Evolutionary conservation across 768 basidiomycete genomes (phyloP), one percentile per base, ranked within the genome.

Genomic region (Kwoniella newhampshirensis): DNA sequence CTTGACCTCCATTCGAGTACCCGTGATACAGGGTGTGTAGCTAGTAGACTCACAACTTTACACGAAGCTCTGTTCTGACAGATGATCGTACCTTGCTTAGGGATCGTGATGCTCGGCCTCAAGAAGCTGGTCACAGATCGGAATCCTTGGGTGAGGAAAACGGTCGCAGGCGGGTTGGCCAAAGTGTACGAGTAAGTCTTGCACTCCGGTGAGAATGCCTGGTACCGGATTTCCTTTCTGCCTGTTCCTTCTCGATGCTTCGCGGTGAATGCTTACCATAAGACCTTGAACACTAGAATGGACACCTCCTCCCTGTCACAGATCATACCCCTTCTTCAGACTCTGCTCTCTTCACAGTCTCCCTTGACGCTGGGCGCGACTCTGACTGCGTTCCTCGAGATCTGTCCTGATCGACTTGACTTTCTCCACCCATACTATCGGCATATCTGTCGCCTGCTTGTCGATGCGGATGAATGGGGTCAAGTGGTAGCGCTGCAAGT

Each of bases 381-480:
- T 2, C 82, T 88, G 0, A 82, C 86, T 11, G 91, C 96, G 0
- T 96, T 96, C 70, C 83, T 87, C 57, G 81, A 84, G 0, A 83
- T 97, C n/a, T 92, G 89, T 70, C 89, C 91, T 0, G 86, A 87
- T 0, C 82, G 87, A 42, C 82, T 93, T 12, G 91, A 94, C 68
- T 83, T 96, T 12, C 77, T 99, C 1, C 96, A 99, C 68, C 82
- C 82, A 17, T 89, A 96, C 64, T 99, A 89, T 67, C 81, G 93
- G 21, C 84, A 89, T 25, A 79, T 92, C 27, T 96, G 91, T 71
- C 81, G 82, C 40, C 79, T 88, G n/a, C 79, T 98, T 2, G 81
- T 91, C 30, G 92, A 99, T 67, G 86, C 87, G 3, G 96, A 99
- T 67, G 94, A 96, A 74, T 99, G 96, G 96, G 92, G 91, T 0